These are phyloP conservation scores for Crucihimalaya himalaica DNA, from an alignment of 345 rosid species.

Conservation along the genomic window DNA sequence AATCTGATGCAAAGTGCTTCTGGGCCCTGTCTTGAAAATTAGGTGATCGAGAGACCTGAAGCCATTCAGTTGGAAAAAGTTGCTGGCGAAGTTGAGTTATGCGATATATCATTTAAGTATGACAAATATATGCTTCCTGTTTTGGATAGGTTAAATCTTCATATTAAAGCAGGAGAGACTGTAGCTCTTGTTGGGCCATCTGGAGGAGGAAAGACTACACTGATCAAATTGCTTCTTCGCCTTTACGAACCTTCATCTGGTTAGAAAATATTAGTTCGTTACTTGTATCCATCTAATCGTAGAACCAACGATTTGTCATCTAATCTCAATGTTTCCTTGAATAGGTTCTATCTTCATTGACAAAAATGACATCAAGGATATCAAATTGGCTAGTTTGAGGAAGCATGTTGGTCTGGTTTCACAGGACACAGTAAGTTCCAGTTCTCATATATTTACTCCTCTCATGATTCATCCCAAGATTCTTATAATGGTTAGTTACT, in stretches of 20 bases:
- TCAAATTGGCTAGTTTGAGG: constrained; percentile 73
- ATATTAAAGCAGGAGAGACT: constrained; percentile 89
- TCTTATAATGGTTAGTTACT: constrained; percentile 34
- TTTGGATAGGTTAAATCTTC: constrained; percentile 71
- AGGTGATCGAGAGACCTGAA: constrained; percentile 69
- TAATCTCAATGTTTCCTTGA: neutral
- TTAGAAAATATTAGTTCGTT: constrained; percentile 28
- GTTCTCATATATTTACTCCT: neutral
- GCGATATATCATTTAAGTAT: constrained; percentile 69
- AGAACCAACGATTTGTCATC: neutral
- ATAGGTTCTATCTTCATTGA: constrained; percentile 73
- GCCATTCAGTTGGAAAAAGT: constrained; percentile 59
- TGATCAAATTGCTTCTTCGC: constrained; percentile 88
- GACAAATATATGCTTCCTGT: constrained; percentile 55
- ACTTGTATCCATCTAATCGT: constrained; percentile 11
- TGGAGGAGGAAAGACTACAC: constrained; percentile 99
- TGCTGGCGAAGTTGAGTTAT: constrained; percentile 74
- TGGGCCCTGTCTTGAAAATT: constrained; percentile 25
- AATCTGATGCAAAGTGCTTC: constrained; percentile 17
- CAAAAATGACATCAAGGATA: constrained; percentile 57
- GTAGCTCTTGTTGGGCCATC: constrained; percentile 91
- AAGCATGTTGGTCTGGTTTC: constrained; percentile 88
- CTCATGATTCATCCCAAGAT: constrained; percentile 9
- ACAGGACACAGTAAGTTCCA: constrained; percentile 76
- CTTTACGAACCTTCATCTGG: constrained; percentile 84